Base-by-base conservation (phyloP, 2,329 filamentous ascomycete genomes). In the Dactylellina haptotyla region DNA sequence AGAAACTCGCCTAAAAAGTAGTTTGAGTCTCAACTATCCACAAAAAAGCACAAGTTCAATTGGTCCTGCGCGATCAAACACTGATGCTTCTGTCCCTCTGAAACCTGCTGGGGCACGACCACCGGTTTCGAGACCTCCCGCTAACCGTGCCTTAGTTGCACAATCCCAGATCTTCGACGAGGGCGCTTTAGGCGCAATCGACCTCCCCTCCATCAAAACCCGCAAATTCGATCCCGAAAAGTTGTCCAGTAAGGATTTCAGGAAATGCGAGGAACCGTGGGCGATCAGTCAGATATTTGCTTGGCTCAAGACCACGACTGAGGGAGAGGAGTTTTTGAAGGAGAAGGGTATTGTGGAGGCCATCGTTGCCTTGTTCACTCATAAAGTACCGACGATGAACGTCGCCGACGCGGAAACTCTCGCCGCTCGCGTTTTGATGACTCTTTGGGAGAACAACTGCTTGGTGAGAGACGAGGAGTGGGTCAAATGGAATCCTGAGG, bases 321-420 rank as follows among this genome's bases (percentile, higher is more conserved):
- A 97, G 77, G 93, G 94, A 39, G 94, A 97, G 79, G 88, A 89
- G 9, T 93, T 99, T 80, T 83, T 99, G 50, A 93, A 90, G 79
- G 87, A 90, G 79, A 91, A 92, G 78, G 89, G 90, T 1, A 88
- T 99, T 57, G 89, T 92, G 69, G 93, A 98, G 77, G 93, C 92
- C 1, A 85, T 99, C 43, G 89, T 97, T 43, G 90, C 89, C 28
- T 84, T 99, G 4, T 98, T 99, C 80, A 96, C 92, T 1, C 87
- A 91, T 81, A 98, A 97, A 81, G 93, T 99, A 0, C 93, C 95
- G 0, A 99, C 93, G 0, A 97, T 99, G 92, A 98, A 99, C 78
- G 94, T 95, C 43, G 93, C 94, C 4, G 96, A 99, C 83, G 95
- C 95, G 0, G 95, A 99, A 80, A 90, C 89, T 0, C 84, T 99